Evolutionary conservation across 2,329 filamentous ascomycete species (phyloP).

Genomic region (Colletotrichum graminicola): DNA sequence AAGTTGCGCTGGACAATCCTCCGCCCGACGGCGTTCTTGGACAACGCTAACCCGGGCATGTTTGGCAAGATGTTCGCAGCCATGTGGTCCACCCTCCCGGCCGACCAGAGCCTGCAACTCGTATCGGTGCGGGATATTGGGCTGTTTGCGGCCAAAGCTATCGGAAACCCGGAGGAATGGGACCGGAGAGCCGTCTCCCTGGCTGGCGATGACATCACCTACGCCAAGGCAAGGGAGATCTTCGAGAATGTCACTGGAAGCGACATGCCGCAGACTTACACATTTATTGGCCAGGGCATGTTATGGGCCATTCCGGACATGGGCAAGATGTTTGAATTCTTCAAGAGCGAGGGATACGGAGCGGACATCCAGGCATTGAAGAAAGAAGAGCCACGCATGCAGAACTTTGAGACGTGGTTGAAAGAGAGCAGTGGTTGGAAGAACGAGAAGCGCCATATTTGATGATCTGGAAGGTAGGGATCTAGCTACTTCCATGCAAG

Average conservation of each 20-base stretch:
- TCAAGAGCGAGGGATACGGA: constrained; percentile 37
- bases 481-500: no score
- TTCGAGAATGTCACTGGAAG: constrained; percentile 35
- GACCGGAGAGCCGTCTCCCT: constrained; percentile 38
- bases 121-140: constrained; percentile 48
- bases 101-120: constrained; percentile 45
- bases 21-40: constrained; percentile 48
- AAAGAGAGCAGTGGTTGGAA: constrained; percentile 46
- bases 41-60: constrained; percentile 46
- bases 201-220: constrained; percentile 42
- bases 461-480: not conserved
- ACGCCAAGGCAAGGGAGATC: constrained; percentile 32
- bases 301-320: constrained; percentile 42
- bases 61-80: constrained; percentile 48
- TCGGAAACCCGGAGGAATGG: constrained; percentile 41
- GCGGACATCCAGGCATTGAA: constrained; percentile 39
- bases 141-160: constrained; percentile 41
- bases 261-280: constrained; percentile 39
- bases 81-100: constrained; percentile 46
- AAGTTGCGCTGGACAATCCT: constrained; percentile 45
- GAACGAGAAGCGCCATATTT: constrained; percentile 19
- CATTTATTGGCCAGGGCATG: constrained; percentile 35
- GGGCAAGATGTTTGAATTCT: constrained; percentile 43
- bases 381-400: constrained; percentile 40
- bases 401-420: constrained; percentile 45